These are phyloP conservation scores for Funneliformis geosporum DNA, from an alignment of 192 early-diverging fungal genomes.

Conservation along the genomic window DNA sequence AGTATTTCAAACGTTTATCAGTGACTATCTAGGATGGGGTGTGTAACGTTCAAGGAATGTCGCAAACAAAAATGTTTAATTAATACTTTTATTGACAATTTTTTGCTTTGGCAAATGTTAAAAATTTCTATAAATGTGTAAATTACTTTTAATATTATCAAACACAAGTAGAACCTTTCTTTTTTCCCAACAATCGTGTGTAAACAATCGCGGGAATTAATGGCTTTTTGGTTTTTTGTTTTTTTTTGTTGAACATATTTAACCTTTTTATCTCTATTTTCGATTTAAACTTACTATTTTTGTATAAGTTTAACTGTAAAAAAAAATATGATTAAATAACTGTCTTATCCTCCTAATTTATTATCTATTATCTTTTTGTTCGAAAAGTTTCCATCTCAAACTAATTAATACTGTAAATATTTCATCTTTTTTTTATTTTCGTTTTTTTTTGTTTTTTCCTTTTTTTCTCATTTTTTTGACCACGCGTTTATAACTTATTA, in stretches of 20 bases:
- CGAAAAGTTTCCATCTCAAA: neutral
- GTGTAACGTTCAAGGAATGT: neutral
- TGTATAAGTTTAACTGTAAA: neutral
- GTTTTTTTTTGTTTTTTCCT: neutral
- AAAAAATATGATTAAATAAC: no score
- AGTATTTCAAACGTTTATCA: neutral
- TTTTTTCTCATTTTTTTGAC: no score
- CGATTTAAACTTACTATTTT: neutral
- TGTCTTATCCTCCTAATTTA: neutral
- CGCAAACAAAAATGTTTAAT: neutral
- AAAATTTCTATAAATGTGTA: neutral
- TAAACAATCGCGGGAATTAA: neutral
- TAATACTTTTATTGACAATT: neutral
- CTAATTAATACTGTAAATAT: neutral
- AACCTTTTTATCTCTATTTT: neutral
- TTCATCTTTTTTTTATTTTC: neutral
- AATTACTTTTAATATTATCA: neutral
- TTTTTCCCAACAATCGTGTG: neutral
- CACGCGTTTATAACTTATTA: no score
- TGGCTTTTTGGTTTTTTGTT: neutral
- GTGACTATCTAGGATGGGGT: neutral
- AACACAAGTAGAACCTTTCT: no score
- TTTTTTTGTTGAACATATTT: neutral
- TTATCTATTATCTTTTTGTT: neutral
- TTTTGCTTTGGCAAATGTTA: neutral